These are phyloP conservation scores for Suhomyces terraborum DNA, from an alignment of 1,139 yeast species.

Conservation along the genomic window DNA sequence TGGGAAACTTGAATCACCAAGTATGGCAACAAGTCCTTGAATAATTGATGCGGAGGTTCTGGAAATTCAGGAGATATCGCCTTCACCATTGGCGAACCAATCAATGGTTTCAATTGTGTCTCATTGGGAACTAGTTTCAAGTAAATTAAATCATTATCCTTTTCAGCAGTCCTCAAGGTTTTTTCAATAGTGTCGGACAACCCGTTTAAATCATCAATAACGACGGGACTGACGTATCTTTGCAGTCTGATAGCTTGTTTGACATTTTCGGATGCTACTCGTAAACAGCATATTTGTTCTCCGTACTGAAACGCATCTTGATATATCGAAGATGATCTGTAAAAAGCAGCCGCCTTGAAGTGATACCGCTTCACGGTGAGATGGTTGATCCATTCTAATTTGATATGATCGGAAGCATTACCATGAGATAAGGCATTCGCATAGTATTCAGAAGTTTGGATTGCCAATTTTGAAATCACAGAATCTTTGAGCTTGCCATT, in stretches of 20 bases:
- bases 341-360: constrained; percentile 71
- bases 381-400: constrained; percentile 67
- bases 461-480: constrained; percentile 62
- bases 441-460: constrained; percentile 63
- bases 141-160: constrained; percentile 81
- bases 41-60: constrained; percentile 35
- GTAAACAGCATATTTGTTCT: constrained; percentile 63
- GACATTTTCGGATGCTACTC: constrained; percentile 35
- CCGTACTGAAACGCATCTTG: constrained; percentile 62
- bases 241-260: constrained; percentile 41
- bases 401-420: constrained; percentile 51
- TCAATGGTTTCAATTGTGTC: constrained; percentile 43
- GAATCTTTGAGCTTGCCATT: constrained; percentile 59
- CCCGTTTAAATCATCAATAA: constrained; percentile 52
- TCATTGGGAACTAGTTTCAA: constrained; percentile 60
- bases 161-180: constrained; percentile 58
- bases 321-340: constrained; percentile 55
- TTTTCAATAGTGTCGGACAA: constrained; percentile 47
- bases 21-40: constrained; percentile 65
- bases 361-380: constrained; percentile 59
- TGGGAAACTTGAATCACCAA: constrained; percentile 65
- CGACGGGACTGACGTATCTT: constrained; percentile 45
- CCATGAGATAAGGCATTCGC: constrained; percentile 47
- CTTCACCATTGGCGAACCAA: constrained; percentile 59
- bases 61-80: constrained; percentile 44